Evolutionary conservation across 345 rosid genomes (phyloP).

Genomic region (Populus davidiana): DNA sequence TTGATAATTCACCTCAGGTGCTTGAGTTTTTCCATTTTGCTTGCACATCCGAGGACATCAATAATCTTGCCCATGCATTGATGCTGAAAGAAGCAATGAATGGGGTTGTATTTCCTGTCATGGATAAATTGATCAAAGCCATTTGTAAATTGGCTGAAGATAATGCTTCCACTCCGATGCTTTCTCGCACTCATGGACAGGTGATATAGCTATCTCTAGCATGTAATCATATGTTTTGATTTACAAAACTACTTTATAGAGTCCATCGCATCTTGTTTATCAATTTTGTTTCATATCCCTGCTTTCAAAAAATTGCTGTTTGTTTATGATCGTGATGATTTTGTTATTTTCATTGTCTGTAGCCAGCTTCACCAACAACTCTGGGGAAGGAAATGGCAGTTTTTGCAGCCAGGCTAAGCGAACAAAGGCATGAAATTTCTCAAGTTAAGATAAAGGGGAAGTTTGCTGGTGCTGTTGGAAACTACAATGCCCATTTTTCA

Average conservation of each 20-base stretch:
- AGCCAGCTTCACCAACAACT: conserved; percentile 97
- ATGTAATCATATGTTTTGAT: background rate
- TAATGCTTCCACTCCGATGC: conserved; percentile 73
- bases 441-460: conserved; percentile 80
- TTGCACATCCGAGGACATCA: conserved; percentile 95
- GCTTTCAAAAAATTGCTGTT: conserved; percentile 8
- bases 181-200: conserved; percentile 98
- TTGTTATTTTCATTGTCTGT: conserved; percentile 16
- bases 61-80: conserved; percentile 85
- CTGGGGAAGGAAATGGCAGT: conserved; percentile 96
- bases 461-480: conserved; percentile 97
- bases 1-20: conserved; percentile 46
- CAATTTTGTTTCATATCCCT: background rate
- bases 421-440: conserved; percentile 67
- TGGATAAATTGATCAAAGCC: conserved; percentile 69
- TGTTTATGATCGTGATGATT: background rate
- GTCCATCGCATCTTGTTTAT: background rate
- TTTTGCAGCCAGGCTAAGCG: conserved; percentile 76
- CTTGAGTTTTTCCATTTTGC: conserved; percentile 95
- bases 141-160: conserved; percentile 59
- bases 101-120: conserved; percentile 57
- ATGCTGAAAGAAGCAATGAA: conserved; percentile 78
- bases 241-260: background rate
- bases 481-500: conserved; percentile 84
- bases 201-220: conserved; percentile 31